Base-by-base conservation (phyloP, 2,329 filamentous ascomycete genomes). In the Colletotrichum eremochloae region DNA sequence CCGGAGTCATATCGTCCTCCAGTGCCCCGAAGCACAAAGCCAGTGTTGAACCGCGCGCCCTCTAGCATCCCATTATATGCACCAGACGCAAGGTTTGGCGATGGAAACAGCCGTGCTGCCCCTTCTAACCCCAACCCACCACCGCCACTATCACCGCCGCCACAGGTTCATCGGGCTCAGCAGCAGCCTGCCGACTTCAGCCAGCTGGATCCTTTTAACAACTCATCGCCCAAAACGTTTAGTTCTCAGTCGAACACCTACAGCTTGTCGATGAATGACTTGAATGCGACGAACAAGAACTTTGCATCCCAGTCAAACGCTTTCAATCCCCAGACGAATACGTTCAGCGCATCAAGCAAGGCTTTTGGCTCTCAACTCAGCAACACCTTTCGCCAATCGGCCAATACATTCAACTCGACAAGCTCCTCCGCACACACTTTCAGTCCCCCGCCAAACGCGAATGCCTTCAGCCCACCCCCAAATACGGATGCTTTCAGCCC, bases 21-120 rank as follows among this genome's bases (percentile, higher is more conserved):
- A 1, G 76, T 83, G 12, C 82, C 82, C 38, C 80, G 82, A 42
- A 82, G 80, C 44, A 80, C 81, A 12, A 85, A 84, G 72, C 80
- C 82, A 14, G 76, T 80, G 40, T 76, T 82, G 66, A 63, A 66
- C 48, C 73, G 74, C 48, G 71, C 71, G 31, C 71, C 75, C 50
- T 73, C 74, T 55, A 73, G 72, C 60, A 74, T 73, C 36, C 74
- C 75, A 15, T 57, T 75, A 36, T 73, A 67, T 24, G 48, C 69
- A 31, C 63, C 74, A 29, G 74, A 72, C 12, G 52, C 63, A 48
- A 71, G 71, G 63, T 64, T 73, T 44, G 69, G 66, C 31, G 72
- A 73, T 56, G 73, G 65, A 18, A 68, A 63, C 44, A 64, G 48
- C 40, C 53, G 58, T 40, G n/a, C 70, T 20, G 65, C 40, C 42